These are phyloP conservation scores for Colletotrichum chrysophilum DNA, from an alignment of 2,329 filamentous ascomycete species.

Conservation along the genomic window DNA sequence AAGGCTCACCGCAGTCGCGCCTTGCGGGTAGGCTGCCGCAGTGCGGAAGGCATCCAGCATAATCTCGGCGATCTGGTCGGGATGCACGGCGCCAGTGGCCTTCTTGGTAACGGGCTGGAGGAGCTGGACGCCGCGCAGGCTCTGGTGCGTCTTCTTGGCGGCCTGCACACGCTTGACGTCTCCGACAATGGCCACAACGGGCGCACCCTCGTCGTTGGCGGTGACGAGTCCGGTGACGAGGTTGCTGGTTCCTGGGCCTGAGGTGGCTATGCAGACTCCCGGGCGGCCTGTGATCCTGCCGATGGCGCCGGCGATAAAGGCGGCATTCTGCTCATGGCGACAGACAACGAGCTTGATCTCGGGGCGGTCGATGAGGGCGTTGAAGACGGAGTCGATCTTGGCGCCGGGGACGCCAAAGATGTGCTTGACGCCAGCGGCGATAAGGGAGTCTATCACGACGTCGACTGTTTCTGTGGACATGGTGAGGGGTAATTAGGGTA, in stretches of 20 bases:
- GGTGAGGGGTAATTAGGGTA: background rate
- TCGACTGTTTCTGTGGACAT: slow-evolving; percentile 29
- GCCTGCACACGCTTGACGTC: slow-evolving; percentile 47
- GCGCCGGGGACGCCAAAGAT: slow-evolving; percentile 54
- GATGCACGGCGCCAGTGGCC: slow-evolving; percentile 44
- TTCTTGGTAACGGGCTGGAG: slow-evolving; percentile 48
- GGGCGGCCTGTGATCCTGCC: slow-evolving; percentile 50
- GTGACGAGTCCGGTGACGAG: slow-evolving; percentile 50
- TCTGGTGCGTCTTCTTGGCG: slow-evolving; percentile 52
- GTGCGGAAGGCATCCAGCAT: slow-evolving; percentile 49
- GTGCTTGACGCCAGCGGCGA: slow-evolving; percentile 44
- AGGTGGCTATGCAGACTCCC: slow-evolving; percentile 52
- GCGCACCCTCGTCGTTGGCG: slow-evolving; percentile 51
- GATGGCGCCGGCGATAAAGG: slow-evolving; percentile 52
- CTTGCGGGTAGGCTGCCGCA: slow-evolving; percentile 44
- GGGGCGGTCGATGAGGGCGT: slow-evolving; percentile 48
- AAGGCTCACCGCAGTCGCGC: slow-evolving; percentile 46
- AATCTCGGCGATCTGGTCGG: slow-evolving; percentile 52
- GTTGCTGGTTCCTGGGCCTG: slow-evolving; percentile 51
- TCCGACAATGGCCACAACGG: slow-evolving; percentile 53
- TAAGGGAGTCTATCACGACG: slow-evolving; percentile 32
- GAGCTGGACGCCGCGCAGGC: slow-evolving; percentile 47
- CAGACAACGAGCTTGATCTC: slow-evolving; percentile 52
- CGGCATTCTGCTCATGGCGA: slow-evolving; percentile 54
- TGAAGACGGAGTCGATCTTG: slow-evolving; percentile 53